Evolutionary conservation across 441 rosid species (phyloP), one percentile per base, ranked within the genome.

Genomic region (Metrosideros polymorpha): DNA sequence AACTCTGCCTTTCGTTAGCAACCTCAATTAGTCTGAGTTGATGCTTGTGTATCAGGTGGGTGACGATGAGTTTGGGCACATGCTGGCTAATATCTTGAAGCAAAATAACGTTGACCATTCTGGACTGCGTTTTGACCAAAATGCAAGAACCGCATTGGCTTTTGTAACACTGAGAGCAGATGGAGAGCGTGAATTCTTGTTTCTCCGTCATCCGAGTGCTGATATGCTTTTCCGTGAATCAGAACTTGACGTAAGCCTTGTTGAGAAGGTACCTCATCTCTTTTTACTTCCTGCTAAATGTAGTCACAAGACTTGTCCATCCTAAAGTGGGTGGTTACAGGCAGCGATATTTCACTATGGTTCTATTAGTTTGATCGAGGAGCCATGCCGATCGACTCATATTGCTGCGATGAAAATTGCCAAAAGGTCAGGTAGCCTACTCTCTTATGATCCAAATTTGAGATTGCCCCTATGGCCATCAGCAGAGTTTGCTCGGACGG

Each of bases 171-270:
- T 94, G 82, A 93, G 91, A 91, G 90, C 79, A n/a, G 53, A 94
- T 47, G 98, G 97, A 13, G 95, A 94, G 85, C 92, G 98, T 87
- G 98, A 94, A 87, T 94, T 95, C 86, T 92, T 92, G 96, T 95
- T 95, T 87, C 94, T 92, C 89, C 89, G 97, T 66, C 94, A 94
- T 86, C 98, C 98, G 0, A 94, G 98, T 87, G 97, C 98, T 0
- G 97, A 94, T 84, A 95, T 95, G 96, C 89, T 95, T 18, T 59
- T 95, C 17, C 89, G 88, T 84, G 97, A 94, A 57, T 91, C 96
- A 29, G 98, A 95, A 83, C 87, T 95, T 83, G 94, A 93, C 83
- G 53, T 90, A 83, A 90, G 85, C 86, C 88, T 94, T 6, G 91
- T 95, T 50, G 92, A 94, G 91, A 61, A 84, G 86, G 86, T 84